These are phyloP conservation scores for Domatiomyces globalis DNA, from an alignment of 2,329 filamentous ascomycete genomes.

Conservation along the genomic window DNA sequence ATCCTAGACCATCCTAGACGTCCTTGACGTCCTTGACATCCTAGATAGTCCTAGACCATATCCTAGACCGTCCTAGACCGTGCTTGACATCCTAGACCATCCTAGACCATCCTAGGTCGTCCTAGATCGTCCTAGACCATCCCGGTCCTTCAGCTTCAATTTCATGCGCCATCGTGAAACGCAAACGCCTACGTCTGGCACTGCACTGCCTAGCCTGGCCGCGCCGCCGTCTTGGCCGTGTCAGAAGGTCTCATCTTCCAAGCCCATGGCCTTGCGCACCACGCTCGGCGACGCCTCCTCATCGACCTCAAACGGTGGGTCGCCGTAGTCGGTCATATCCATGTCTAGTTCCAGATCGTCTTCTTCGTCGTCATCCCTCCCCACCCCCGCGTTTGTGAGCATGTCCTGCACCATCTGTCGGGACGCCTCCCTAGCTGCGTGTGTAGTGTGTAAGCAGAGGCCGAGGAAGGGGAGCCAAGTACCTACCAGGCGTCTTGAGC, in stretches of 20 bases:
- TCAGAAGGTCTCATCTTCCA: slow-evolving; percentile 36
- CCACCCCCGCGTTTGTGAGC: slow-evolving; percentile 29
- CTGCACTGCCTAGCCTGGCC: no score
- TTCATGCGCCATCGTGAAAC: no score
- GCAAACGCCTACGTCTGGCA: no score
- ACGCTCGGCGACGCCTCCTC: slow-evolving; percentile 24
- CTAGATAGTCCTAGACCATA: no score
- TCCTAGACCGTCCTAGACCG: no score
- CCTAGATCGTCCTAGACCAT: no score
- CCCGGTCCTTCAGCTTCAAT: no score
- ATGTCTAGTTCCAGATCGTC: slow-evolving; percentile 12
- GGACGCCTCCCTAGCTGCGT: slow-evolving; percentile 35
- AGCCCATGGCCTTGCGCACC: slow-evolving; percentile 26
- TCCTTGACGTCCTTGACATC: no score
- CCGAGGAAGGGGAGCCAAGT: neutral
- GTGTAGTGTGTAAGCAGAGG: neutral
- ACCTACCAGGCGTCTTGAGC: slow-evolving; percentile 35
- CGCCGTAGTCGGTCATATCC: neutral
- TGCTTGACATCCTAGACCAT: no score
- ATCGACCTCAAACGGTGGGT: neutral
- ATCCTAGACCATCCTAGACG: no score
- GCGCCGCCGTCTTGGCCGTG: no score
- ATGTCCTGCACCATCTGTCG: slow-evolving; percentile 36
- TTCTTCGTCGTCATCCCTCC: slow-evolving; percentile 5
- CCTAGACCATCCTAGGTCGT: no score